Conservation (phyloP, 805 yeast genomes). For the Kuraishia molischiana region DNA sequence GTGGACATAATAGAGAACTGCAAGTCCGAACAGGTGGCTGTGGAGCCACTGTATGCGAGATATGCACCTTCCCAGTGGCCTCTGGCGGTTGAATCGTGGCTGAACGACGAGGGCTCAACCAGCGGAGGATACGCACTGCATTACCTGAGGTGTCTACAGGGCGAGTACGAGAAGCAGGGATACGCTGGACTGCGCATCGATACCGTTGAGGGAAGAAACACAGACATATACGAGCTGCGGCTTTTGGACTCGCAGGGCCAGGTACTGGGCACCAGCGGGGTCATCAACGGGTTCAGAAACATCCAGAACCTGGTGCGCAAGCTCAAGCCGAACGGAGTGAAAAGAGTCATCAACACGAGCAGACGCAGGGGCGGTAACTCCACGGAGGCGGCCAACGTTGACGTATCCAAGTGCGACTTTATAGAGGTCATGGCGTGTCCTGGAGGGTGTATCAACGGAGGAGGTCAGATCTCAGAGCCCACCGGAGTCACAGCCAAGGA, state of each 20-base stretch:
- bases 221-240: slow-evolving; percentile 65
- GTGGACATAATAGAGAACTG: slow-evolving; percentile 12
- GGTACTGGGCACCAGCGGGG: slow-evolving; percentile 47
- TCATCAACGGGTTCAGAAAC: slow-evolving; percentile 86
- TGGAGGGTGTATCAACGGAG: slow-evolving; percentile 95
- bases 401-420: slow-evolving; percentile 62
- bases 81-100: slow-evolving; percentile 50
- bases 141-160: slow-evolving; percentile 37
- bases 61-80: slow-evolving; percentile 61
- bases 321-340: slow-evolving; percentile 35
- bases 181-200: slow-evolving; percentile 18
- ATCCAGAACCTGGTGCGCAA: slow-evolving; percentile 89
- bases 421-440: slow-evolving; percentile 99
- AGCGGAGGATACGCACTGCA: slow-evolving; percentile 87
- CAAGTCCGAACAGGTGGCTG: slow-evolving; percentile 6
- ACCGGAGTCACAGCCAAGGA: slow-evolving; percentile 23
- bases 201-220: slow-evolving; percentile 55
- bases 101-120: slow-evolving; percentile 64
- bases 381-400: slow-evolving; percentile 15
- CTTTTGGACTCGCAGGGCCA: slow-evolving; percentile 23
- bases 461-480: slow-evolving; percentile 70
- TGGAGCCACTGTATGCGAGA: slow-evolving; percentile 9
- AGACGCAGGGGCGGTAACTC: slow-evolving; percentile 12
- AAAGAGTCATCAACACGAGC: slow-evolving; percentile 6
- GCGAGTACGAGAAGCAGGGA: slow-evolving; percentile 9